phyloP scores from a whole-genome alignment of 495 filamentous ascomycete genomes.

The Thermochaetoides thermophila region DNA sequence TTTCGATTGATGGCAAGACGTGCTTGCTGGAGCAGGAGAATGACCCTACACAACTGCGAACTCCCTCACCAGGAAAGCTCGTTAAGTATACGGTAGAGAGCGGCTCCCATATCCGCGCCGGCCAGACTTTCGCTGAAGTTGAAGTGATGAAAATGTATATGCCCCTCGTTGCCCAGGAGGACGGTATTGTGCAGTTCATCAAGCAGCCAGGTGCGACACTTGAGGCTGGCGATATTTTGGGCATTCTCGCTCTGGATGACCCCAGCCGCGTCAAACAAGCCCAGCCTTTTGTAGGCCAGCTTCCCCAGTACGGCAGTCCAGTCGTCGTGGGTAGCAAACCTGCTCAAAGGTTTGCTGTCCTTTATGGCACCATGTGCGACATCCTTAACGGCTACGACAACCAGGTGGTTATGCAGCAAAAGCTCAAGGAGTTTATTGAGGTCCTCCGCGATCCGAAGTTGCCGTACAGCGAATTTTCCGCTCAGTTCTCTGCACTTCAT shows the following conservation, averaged over 20 bases:
- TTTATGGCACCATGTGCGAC: constrained; percentile 67
- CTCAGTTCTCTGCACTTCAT: constrained; percentile 89
- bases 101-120: constrained; percentile 84
- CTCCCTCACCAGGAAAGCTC: constrained; percentile 91
- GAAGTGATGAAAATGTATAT: constrained; percentile 99
- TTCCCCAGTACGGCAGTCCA: constrained; percentile 76
- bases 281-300: constrained; percentile 84
- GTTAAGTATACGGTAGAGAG: constrained; percentile 98
- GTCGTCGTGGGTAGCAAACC: constrained; percentile 84
- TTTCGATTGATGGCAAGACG: constrained; percentile 96
- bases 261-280: constrained; percentile 94
- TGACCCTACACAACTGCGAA: constrained; percentile 91
- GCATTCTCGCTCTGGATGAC: constrained; percentile 91
- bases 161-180: constrained; percentile 93
- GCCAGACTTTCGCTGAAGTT: constrained; percentile 90
- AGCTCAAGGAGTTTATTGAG: constrained; percentile 76
- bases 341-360: constrained; percentile 66
- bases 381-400: constrained; percentile 94
- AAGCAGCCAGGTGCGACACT: constrained; percentile 98
- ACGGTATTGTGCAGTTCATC: constrained; percentile 93
- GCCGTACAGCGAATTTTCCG: constrained; percentile 91
- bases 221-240: constrained; percentile 96
- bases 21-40: constrained; percentile 98
- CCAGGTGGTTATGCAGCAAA: constrained; percentile 83
- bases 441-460: constrained; percentile 82